These are phyloP conservation scores for Pontederia crassipes DNA, from an alignment of 176 grass and related monocot genomes.

Conservation along the genomic window DNA sequence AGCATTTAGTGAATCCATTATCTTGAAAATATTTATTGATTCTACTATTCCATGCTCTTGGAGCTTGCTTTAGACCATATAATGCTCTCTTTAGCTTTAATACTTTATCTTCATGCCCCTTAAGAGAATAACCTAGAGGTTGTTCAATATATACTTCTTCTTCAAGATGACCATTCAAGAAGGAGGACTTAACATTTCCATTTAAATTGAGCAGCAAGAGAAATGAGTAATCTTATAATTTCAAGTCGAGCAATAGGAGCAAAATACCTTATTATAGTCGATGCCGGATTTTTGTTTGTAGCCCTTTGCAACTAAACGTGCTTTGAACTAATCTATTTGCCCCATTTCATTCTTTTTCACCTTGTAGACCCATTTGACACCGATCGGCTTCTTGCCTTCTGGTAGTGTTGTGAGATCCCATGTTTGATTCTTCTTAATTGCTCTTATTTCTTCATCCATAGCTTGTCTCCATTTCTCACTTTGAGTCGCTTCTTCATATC, in stretches of 20 bases:
- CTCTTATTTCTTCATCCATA: background rate
- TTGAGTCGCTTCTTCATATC: background rate
- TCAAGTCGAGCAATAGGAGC: background rate
- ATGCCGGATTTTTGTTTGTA: background rate
- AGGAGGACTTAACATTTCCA: no score
- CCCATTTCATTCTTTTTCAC: background rate
- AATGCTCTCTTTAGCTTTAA: background rate
- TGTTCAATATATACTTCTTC: conserved; percentile 7
- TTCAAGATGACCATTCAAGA: background rate
- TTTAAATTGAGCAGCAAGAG: no score
- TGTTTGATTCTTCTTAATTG: conserved; percentile 1
- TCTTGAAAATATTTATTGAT: background rate
- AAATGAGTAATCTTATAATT: background rate
- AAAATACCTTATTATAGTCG: conserved; percentile 2
- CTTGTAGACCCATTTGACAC: background rate
- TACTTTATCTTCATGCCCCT: background rate
- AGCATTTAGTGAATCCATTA: background rate
- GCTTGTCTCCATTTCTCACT: background rate
- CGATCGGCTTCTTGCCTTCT: background rate
- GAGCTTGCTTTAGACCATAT: background rate
- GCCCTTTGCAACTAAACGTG: background rate
- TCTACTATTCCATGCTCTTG: background rate
- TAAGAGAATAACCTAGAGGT: background rate
- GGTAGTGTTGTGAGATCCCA: background rate
- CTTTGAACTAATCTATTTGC: background rate